Conservation (phyloP, 2,329 filamentous ascomycete species). For the Clonostachys chloroleuca region DNA sequence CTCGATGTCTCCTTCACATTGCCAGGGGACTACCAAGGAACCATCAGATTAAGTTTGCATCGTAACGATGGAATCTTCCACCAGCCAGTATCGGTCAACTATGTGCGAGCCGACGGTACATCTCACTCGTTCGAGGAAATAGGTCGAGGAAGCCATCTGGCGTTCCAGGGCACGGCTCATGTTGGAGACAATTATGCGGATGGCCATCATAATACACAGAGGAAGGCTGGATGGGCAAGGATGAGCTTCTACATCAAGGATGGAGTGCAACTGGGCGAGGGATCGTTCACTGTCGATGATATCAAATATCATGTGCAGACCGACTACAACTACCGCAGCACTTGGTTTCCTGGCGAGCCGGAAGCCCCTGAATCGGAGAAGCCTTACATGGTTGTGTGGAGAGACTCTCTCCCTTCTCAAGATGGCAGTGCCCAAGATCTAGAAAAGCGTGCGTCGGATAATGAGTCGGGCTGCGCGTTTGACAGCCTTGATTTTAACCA, state of each 20-base stretch:
- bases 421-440: constrained; percentile 2
- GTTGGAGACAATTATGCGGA: too few relatives aligned
- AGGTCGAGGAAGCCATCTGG: too few relatives aligned
- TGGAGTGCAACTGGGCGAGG: constrained; percentile 76
- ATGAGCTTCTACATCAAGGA: constrained; percentile 78
- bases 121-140: too few relatives aligned
- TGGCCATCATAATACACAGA: too few relatives aligned
- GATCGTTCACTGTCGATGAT: constrained; percentile 75
- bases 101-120: too few relatives aligned
- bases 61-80: too few relatives aligned
- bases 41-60: too few relatives aligned
- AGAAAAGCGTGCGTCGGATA: constrained; percentile 32
- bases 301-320: constrained; percentile 87
- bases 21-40: too few relatives aligned
- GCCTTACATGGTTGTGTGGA: constrained; percentile 86
- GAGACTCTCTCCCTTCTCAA: constrained; percentile 75
- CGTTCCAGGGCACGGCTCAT: too few relatives aligned
- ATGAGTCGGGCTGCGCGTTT: constrained; percentile 58
- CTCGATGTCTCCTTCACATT: too few relatives aligned
- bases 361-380: constrained; percentile 42
- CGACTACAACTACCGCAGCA: constrained; percentile 66
- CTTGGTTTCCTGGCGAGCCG: constrained; percentile 69
- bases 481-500: constrained; percentile 80
- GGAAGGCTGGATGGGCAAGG: constrained; percentile 73
- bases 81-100: too few relatives aligned